phyloP scores from a whole-genome alignment of 345 rosid species.

The Eucalyptus leucophloia region DNA sequence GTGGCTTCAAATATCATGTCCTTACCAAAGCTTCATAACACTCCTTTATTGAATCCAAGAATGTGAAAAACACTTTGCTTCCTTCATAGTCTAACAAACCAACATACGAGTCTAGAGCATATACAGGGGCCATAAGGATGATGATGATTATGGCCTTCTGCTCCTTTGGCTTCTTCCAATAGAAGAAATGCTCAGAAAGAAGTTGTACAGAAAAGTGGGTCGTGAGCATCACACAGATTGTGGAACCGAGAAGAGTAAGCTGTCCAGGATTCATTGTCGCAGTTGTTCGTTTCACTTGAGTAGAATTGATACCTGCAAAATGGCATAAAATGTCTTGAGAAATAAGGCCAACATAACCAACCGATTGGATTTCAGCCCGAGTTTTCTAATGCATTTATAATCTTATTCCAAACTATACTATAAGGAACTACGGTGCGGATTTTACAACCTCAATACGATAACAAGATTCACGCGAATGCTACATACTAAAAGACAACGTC shows the following conservation, averaged over 20 bases:
- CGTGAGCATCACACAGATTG: constrained; percentile 49
- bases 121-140: constrained; percentile 90
- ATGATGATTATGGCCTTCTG: constrained; percentile 90
- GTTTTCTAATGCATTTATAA: background rate
- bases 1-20: background rate
- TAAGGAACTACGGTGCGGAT: background rate
- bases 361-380: background rate
- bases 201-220: constrained; percentile 74
- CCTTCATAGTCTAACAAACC: constrained; percentile 71
- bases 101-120: constrained; percentile 56
- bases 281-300: background rate
- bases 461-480: background rate
- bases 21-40: constrained; percentile 92
- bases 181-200: constrained; percentile 59
- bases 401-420: background rate
- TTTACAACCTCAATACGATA: background rate
- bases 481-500: background rate
- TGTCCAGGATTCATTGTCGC: constrained; percentile 35
- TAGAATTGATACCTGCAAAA: constrained; percentile 13
- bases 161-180: constrained; percentile 95
- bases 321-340: background rate
- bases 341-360: background rate
- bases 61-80: constrained; percentile 65
- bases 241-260: constrained; percentile 45
- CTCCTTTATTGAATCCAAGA: constrained; percentile 80